A percentile compares a stretch with the other conserved stretches of the same genome.
Conservation (phyloP, 345 rosid genomes). For the Hypericum perforatum region DNA sequence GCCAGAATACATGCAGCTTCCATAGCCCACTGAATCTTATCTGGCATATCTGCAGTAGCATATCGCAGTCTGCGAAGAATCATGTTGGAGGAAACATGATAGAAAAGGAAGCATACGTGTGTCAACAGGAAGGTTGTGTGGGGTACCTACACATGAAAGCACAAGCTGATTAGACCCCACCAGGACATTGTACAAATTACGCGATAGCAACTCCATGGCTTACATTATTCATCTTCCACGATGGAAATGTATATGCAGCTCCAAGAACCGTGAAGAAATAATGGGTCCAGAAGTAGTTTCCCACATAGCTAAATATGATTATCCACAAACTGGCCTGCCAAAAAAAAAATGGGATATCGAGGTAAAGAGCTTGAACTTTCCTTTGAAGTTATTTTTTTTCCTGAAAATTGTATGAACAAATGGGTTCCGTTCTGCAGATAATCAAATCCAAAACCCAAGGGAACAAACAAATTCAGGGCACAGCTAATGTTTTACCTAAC, state of each 20-base stretch:
- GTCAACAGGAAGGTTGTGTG: slow-evolving; percentile 93
- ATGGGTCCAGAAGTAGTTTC: slow-evolving; percentile 98
- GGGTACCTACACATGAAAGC: slow-evolving; percentile 59
- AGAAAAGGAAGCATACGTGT: slow-evolving; percentile 89
- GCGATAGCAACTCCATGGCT: slow-evolving; percentile 15
- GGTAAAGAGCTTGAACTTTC: slow-evolving; percentile 2
- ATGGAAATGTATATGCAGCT: slow-evolving; percentile 96
- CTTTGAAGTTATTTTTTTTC: not conserved
- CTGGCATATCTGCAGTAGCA: slow-evolving; percentile 57
- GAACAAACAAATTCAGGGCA: too few relatives aligned
- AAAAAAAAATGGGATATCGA: slow-evolving; percentile 11
- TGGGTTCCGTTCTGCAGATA: not conserved
- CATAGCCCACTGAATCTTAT: slow-evolving; percentile 45
- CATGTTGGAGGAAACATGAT: slow-evolving; percentile 84
- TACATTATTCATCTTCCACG: slow-evolving; percentile 98
- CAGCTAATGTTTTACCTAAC: too few relatives aligned
- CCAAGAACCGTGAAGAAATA: slow-evolving; percentile 95
- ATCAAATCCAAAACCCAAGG: too few relatives aligned
- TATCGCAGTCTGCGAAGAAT: slow-evolving; percentile 79
- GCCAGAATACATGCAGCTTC: slow-evolving; percentile 91
- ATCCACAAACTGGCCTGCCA: slow-evolving; percentile 91
- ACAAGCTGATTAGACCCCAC: not conserved
- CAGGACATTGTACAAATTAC: not conserved
- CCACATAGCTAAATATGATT: slow-evolving; percentile 80
- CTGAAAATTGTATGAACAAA: not conserved